Evolutionary conservation across 2,329 filamentous ascomycete genomes (phyloP), one percentile per base, ranked within the genome.

Genomic region (Diaporthe velutina): DNA sequence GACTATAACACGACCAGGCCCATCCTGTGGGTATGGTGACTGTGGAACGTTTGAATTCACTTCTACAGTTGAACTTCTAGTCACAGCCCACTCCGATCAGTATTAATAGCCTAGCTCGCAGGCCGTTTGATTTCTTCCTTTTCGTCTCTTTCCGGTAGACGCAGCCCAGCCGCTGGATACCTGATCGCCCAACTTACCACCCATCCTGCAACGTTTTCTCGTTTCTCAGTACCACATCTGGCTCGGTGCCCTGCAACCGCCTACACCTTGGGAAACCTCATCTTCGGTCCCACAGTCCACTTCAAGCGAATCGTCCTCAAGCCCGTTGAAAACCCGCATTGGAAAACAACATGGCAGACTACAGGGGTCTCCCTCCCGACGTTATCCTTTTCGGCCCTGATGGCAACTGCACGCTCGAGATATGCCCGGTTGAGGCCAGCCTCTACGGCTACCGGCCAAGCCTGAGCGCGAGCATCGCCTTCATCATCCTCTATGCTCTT

Each of bases 391-490:
- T 88, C 72, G 88, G 88, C 60, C 85, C 87, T 35, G 78, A 84
- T 2, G 82, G 83, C 74, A 89, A 87, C 79, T 89, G 88, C 79
- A 89, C 86, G 0, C 84, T 89, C 40, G 84, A 83, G 0, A 74
- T 87, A n/a, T 89, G 88, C 76, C 83, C 85, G 0, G 70, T 88
- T 64, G 82, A 88, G 76, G 82, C 79, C 78, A 87, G 83, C 76
- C 83, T 88, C 45, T 86, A 86, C 77, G 77, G 81, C 64, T 89
- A 89, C 79, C 85, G 82, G 5, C 88, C 88, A 0, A 84, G 82
- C 15, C 80, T 88, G 4, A 79, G 82, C 2, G 85, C 84, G 55
- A 89, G 85, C 77, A 77, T 78, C 77, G 75, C 80, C 64, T 88
- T 89, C 77, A 81, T 88, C 64, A 81, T 79, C 25, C 78, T 89